Evolutionary conservation across 345 rosid species (phyloP).

Genomic region (Geranium rotundifolium): DNA sequence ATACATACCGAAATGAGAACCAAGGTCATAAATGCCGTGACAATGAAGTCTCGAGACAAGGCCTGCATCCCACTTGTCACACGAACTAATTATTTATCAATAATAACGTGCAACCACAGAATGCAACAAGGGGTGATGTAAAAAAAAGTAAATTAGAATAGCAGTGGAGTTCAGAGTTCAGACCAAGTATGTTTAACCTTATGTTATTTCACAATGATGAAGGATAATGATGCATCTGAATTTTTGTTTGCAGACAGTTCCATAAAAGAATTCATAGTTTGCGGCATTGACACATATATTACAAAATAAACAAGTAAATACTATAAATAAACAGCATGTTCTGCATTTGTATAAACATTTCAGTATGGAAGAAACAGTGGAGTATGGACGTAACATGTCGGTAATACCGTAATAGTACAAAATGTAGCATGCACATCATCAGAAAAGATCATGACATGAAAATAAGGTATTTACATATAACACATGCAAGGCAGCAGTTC

Average conservation of each 20-base stretch:
- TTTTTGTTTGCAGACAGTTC: not conserved
- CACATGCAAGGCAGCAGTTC: not conserved
- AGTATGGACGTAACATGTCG: not conserved
- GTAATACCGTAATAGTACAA: not conserved
- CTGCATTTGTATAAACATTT: not conserved
- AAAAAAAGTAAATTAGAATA: too few relatives aligned
- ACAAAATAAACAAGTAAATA: conserved; percentile 7
- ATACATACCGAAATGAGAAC: not conserved
- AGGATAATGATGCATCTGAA: not conserved
- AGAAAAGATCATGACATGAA: not conserved
- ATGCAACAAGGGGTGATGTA: not conserved
- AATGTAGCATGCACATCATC: not conserved
- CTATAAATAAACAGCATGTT: not conserved
- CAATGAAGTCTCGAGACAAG: not conserved
- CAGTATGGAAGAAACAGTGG: not conserved
- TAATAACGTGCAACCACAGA: not conserved
- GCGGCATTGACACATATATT: not conserved
- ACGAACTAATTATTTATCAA: not conserved
- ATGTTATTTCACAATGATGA: not conserved
- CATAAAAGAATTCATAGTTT: not conserved
- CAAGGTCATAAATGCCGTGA: not conserved
- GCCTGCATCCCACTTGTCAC: not conserved
- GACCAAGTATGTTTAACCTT: not conserved
- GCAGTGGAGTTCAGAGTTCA: not conserved
- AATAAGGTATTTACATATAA: not conserved